phyloP scores from a whole-genome alignment of 2,329 filamentous ascomycete genomes.

The Fusarium heterosporum region DNA sequence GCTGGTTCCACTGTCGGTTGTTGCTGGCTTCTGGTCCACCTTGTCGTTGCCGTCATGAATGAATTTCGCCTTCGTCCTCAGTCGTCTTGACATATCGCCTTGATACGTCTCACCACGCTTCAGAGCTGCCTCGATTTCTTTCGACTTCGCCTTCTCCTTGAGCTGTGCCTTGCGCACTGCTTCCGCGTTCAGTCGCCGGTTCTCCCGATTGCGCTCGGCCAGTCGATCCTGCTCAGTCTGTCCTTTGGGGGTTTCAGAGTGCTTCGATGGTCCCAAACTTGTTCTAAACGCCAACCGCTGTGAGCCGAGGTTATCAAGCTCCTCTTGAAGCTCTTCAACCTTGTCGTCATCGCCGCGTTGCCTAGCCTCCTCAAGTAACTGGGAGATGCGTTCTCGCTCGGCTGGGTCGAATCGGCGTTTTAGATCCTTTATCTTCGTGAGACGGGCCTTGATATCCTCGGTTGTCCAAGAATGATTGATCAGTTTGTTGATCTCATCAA shows the following conservation, averaged over 20 bases:
- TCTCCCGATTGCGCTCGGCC: conserved; percentile 84
- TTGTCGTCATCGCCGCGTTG: conserved; percentile 70
- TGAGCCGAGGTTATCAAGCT: conserved; percentile 71
- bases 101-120: conserved; percentile 72
- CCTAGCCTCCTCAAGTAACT: conserved; percentile 74
- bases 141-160: conserved; percentile 76
- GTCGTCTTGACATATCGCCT: conserved; percentile 70
- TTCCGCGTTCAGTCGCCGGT: conserved; percentile 86
- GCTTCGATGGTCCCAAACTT: conserved; percentile 66
- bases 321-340: conserved; percentile 65
- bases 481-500: conserved; percentile 82
- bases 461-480: conserved; percentile 86
- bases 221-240: conserved; percentile 82
- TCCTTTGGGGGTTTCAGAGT: conserved; percentile 60
- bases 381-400: conserved; percentile 75
- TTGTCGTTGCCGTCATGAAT: conserved; percentile 71
- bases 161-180: conserved; percentile 91
- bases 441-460: conserved; percentile 81
- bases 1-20: conserved; percentile 61
- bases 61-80: conserved; percentile 75
- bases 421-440: conserved; percentile 76
- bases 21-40: conserved; percentile 60
- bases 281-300: conserved; percentile 81
- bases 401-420: conserved; percentile 74
- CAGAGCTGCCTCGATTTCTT: conserved; percentile 69